Conservation (phyloP, 768 basidiomycete genomes). For the Suillus paluster region DNA sequence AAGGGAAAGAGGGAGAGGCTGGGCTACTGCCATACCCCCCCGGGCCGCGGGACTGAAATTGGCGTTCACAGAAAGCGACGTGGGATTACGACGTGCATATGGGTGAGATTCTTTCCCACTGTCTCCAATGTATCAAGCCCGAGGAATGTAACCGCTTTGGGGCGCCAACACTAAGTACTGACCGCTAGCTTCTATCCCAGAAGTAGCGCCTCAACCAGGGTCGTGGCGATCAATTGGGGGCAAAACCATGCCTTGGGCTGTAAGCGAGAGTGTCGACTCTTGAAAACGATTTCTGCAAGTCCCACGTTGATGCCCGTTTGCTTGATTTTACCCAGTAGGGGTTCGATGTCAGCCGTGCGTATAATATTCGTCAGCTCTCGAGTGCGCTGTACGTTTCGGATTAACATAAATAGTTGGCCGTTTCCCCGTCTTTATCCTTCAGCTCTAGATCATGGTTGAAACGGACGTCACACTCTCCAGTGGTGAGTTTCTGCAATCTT, state of each 20-base stretch:
- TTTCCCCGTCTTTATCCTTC: not conserved
- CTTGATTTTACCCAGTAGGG: not conserved
- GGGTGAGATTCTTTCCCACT: not conserved
- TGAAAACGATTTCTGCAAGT: not conserved
- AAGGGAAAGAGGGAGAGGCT: not conserved
- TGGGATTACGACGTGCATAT: not conserved
- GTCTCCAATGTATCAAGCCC: not conserved
- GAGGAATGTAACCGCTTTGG: not conserved
- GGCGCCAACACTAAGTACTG: not conserved
- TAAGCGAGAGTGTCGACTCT: not conserved
- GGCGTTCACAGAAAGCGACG: not conserved
- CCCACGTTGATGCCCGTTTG: not conserved
- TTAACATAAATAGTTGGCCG: not conserved
- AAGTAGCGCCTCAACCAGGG: not conserved
- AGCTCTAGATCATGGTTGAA: constrained; percentile 1
- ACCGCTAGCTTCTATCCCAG: no score
- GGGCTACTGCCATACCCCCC: not conserved
- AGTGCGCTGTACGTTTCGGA: no score
- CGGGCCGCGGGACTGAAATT: not conserved
- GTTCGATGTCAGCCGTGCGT: not conserved
- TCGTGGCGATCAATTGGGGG: not conserved
- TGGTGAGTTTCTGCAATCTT: constrained; percentile 1
- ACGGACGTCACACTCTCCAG: constrained; percentile 3
- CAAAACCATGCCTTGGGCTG: not conserved
- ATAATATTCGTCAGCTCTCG: not conserved